Base-by-base conservation (phyloP, 1,284 basidiomycete species). In the Ceratobasidium sp. region DNA sequence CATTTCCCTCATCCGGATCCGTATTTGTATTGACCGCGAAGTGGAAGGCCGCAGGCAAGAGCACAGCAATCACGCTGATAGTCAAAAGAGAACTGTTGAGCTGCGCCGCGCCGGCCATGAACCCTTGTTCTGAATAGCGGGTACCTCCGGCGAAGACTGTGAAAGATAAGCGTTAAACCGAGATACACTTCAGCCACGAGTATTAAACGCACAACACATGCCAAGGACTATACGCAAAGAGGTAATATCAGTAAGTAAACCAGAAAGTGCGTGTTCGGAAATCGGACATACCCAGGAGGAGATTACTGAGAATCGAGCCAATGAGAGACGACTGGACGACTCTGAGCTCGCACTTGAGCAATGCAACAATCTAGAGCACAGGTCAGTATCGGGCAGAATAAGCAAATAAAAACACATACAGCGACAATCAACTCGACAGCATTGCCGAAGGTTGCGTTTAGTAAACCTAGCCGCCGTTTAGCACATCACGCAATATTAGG, bases 401-500 rank as follows among this genome's bases (percentile, higher is more conserved):
- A 63, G 13, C 44, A n/a, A 0, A 11, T n/a, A 14, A 7, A 13
- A 18, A 44, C 28, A 82, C 89, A 76, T 81, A 92, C 91, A 70
- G 91, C 87, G 70, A 94, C 90, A 69, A 94, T 93, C 63, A 94
- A 81, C 81, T 93, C 92, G 70, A 94, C 92, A 38, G 91, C 93
- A 76, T 54, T 47, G 26, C 63, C 75, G 55, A 63, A 32, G 71
- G 74, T 47, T 23, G 62, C 64, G 72, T 64, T 73, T 52, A 57
- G 30, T n/a, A 50, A 41, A 43, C 50, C 28, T 8, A 46, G n/a
- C 21, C 58, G 26, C 38, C 35, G 30, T 49, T 18, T 49, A 28
- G 54, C 61, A 32, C n/a, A 6, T 85, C 91, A 81, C 81, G 92
- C 91, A 90, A 88, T 78, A 92, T 93, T 77, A 91, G 91, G 91